Evolutionary conservation across 139 green algal genomes (phyloP).

Genomic region (Chloropicon primus): DNA sequence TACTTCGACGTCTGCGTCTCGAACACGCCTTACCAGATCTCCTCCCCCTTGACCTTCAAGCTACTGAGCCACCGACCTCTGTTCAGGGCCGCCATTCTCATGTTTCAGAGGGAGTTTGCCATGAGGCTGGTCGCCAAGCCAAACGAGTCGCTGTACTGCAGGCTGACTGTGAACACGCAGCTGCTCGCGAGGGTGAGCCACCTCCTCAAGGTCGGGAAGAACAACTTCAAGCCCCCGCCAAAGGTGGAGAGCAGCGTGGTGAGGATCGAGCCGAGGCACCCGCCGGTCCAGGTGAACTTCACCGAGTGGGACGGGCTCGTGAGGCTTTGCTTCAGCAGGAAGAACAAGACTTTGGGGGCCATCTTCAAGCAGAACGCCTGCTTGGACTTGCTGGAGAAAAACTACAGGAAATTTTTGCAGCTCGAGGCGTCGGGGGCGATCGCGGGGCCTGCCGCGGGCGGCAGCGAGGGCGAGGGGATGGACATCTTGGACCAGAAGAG

Average conservation of each 20-base stretch:
- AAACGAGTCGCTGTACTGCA: slow-evolving; percentile 73
- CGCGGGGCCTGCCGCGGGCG: background rate
- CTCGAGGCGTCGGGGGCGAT: background rate
- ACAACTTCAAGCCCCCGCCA: slow-evolving; percentile 67
- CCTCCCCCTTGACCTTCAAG: slow-evolving; percentile 96
- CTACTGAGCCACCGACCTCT: slow-evolving; percentile 73
- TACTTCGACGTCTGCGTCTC: slow-evolving; percentile 99
- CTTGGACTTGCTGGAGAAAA: slow-evolving; percentile 28
- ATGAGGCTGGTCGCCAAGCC: slow-evolving; percentile 89
- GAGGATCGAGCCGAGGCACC: slow-evolving; percentile 89
- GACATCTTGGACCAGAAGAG: background rate
- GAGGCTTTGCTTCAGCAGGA: slow-evolving; percentile 77
- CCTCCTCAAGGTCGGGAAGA: slow-evolving; percentile 48
- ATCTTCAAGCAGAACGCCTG: slow-evolving; percentile 66
- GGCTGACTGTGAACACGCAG: slow-evolving; percentile 85
- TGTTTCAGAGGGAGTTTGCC: slow-evolving; percentile 99
- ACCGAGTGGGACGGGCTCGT: slow-evolving; percentile 94
- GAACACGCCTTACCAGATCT: slow-evolving; percentile 99
- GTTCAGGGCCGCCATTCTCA: slow-evolving; percentile 90
- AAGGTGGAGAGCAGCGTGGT: slow-evolving; percentile 96
- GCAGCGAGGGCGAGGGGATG: background rate
- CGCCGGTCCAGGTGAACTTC: slow-evolving; percentile 87
- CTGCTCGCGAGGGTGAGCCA: slow-evolving; percentile 69
- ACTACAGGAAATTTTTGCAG: slow-evolving; percentile 20
- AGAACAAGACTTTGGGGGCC: slow-evolving; percentile 94